Base-by-base conservation (phyloP, 2,329 filamentous ascomycete species). In the Diaporthe sp. region DNA sequence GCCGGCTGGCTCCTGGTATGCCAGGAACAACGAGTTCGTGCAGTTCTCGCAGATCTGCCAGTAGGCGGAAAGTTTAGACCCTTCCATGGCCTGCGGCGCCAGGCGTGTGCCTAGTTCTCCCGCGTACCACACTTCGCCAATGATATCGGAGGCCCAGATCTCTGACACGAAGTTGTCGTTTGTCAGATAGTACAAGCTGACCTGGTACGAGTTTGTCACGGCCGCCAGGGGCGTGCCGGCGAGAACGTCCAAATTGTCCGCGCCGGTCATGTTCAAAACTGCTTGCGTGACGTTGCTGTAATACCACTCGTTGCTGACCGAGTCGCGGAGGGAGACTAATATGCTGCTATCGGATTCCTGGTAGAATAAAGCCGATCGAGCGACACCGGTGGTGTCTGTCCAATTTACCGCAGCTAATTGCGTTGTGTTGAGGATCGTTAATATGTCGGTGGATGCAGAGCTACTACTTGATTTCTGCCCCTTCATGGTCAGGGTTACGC, bases 21-120 rank as follows among this genome's bases (percentile, higher is more conserved):
- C n/a, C 4, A 71, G 25, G 49, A 42, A 72, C 9, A 75, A 37
- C 13, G 73, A 63, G 31, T 71, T 71, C 28, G 44, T 70, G 57
- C 73, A 75, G 34, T 75, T 75, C 12, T 53, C 53, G 67, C 67
- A 75, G n/a, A 74, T 71, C n/a, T 75, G 73, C 73, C 67, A 75
- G 10, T 37, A 70, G 3, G 73, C 67, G 8, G 73, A 57, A 12
- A 75, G 67, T 8, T 71, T 42, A 10, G 73, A 71, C 4, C 67
- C 57, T 28, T 55, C n/a, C 55, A 65, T 57, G 2, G 67, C 73
- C 8, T 49, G 67, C 2, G 73, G 57, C 5, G 57, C 31, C 53
- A 75, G 57, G 34, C 65, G 60, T 13, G 37, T 44, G 25, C 44
- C 47, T 22, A 75, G 37, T 6, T 39, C 37, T n/a, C 73, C 57